Evolutionary conservation across 2,329 filamentous ascomycete genomes (phyloP).

Genomic region (Colletotrichum sp.): DNA sequence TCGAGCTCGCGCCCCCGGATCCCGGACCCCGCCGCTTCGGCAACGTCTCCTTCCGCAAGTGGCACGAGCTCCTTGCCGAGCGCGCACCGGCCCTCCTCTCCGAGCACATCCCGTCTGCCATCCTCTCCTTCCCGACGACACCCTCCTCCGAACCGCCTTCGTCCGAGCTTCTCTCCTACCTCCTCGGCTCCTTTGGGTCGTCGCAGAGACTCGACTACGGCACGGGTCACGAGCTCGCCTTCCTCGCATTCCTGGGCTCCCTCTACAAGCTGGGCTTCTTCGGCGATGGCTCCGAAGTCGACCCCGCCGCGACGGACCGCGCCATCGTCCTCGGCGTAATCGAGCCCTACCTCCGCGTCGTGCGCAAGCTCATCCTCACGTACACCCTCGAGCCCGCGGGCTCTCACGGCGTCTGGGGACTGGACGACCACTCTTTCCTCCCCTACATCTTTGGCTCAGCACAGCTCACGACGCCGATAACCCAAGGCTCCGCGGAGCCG

Average conservation of each 20-base stretch:
- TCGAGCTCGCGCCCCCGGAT: constrained; percentile 83
- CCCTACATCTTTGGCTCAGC: constrained; percentile 96
- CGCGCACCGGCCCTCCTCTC: constrained; percentile 58
- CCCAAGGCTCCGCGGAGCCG: constrained; percentile 56
- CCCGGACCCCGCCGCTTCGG: constrained; percentile 88
- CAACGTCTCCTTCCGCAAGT: constrained; percentile 87
- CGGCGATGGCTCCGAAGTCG: constrained; percentile 20
- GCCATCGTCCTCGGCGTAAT: constrained; percentile 82
- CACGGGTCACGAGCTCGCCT: constrained; percentile 94
- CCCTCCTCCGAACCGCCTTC: constrained; percentile 26
- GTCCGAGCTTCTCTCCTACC: constrained; percentile 57
- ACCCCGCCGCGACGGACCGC: constrained; percentile 68
- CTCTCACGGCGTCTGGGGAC: constrained; percentile 95
- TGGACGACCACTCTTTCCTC: constrained; percentile 96
- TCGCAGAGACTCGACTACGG: constrained; percentile 91
- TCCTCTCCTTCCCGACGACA: constrained; percentile 23
- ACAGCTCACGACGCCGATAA: constrained; percentile 80
- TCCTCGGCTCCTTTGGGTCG: constrained; percentile 87
- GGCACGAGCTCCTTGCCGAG: constrained; percentile 74
- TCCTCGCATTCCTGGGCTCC: constrained; percentile 86
- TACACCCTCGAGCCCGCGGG: constrained; percentile 96
- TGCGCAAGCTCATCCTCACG: constrained; percentile 82
- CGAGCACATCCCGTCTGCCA: constrained; percentile 29
- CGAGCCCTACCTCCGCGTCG: constrained; percentile 83
- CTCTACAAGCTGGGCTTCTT: constrained; percentile 93